A percentile compares a stretch with the other conserved stretches of the same genome.
Conservation (phyloP, 1,139 yeast genomes). For the Yamadazyma taylorii region DNA sequence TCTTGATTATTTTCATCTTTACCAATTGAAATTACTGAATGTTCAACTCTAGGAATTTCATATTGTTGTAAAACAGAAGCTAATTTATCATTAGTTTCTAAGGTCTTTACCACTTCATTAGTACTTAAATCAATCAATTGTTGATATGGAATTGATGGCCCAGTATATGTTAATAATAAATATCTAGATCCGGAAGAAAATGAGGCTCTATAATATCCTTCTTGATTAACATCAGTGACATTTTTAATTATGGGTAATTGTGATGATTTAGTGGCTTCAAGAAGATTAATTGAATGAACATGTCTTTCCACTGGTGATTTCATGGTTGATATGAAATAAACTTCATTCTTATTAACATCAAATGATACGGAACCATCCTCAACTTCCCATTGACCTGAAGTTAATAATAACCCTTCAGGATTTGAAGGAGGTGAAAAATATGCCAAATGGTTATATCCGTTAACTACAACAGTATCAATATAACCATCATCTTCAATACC, state of each 20-base stretch:
- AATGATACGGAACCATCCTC: conserved; percentile 48
- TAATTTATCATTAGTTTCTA: conserved; percentile 53
- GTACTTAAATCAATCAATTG: conserved; percentile 55
- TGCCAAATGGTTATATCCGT: conserved; percentile 57
- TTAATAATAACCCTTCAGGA: conserved; percentile 42
- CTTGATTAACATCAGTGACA: conserved; percentile 54
- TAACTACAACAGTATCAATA: conserved; percentile 51
- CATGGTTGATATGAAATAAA: conserved; percentile 50
- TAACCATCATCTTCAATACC: conserved; percentile 52
- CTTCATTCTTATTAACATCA: conserved; percentile 40
- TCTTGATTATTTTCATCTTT: conserved; percentile 40
- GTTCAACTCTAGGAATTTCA: conserved; percentile 48
- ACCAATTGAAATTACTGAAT: conserved; percentile 50
- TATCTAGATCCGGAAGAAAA: conserved; percentile 70
- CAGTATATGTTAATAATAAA: conserved; percentile 56
- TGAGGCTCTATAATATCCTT: conserved; percentile 69
- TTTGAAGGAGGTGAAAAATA: conserved; percentile 54
- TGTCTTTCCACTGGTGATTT: conserved; percentile 56
- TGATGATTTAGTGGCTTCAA: conserved; percentile 26
- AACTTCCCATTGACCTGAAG: conserved; percentile 57
- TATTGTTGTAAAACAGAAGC: conserved; percentile 37
- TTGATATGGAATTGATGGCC: conserved; percentile 71
- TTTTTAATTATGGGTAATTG: conserved; percentile 38
- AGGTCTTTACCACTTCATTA: conserved; percentile 28
- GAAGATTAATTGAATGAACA: conserved; percentile 45